phyloP scores from a whole-genome alignment of 2,329 filamentous ascomycete genomes.

The Calonectria multiphialidica region DNA sequence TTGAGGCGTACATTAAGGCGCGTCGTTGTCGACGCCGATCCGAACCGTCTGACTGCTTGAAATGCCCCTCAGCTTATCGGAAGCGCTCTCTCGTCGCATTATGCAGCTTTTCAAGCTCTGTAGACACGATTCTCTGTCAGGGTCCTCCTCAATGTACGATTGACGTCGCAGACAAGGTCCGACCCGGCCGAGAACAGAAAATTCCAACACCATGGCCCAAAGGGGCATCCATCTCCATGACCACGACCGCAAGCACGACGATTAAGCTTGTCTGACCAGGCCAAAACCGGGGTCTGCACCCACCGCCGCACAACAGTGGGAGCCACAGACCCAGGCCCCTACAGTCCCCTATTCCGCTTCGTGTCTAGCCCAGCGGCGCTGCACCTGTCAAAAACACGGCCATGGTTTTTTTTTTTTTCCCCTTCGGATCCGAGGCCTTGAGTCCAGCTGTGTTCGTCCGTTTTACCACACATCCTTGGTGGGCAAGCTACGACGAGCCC shows the following conservation, averaged over 20 bases:
- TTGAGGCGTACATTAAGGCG: background rate
- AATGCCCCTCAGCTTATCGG: background rate
- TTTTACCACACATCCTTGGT: background rate
- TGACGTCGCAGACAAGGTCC: slow-evolving; percentile 14
- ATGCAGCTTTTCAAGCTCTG: background rate
- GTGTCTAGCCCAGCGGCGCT: slow-evolving; percentile 36
- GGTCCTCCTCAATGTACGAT: slow-evolving; percentile 12
- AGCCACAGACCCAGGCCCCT: slow-evolving; percentile 24
- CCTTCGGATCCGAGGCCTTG: slow-evolving; percentile 20
- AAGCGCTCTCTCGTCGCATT: background rate
- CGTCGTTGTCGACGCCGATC: background rate
- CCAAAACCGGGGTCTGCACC: slow-evolving; percentile 39
- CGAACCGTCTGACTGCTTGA: background rate
- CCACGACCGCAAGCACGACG: slow-evolving; percentile 9
- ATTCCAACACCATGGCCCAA: slow-evolving; percentile 36
- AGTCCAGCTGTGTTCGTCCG: background rate
- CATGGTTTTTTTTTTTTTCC: too few relatives aligned
- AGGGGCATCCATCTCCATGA: slow-evolving; percentile 37
- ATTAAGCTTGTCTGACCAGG: slow-evolving; percentile 42
- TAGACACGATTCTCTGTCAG: slow-evolving; percentile 4
- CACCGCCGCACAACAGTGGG: slow-evolving; percentile 30
- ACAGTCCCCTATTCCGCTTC: slow-evolving; percentile 38
- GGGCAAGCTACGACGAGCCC: background rate
- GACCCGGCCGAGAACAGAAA: slow-evolving; percentile 18
- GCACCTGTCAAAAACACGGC: slow-evolving; percentile 28